Percentiles rank a stretch among this genome's conserved stretches.
These are phyloP conservation scores for Lobosporangium transversale DNA, from an alignment of 192 early-diverging fungal genomes.

Conservation along the genomic window DNA sequence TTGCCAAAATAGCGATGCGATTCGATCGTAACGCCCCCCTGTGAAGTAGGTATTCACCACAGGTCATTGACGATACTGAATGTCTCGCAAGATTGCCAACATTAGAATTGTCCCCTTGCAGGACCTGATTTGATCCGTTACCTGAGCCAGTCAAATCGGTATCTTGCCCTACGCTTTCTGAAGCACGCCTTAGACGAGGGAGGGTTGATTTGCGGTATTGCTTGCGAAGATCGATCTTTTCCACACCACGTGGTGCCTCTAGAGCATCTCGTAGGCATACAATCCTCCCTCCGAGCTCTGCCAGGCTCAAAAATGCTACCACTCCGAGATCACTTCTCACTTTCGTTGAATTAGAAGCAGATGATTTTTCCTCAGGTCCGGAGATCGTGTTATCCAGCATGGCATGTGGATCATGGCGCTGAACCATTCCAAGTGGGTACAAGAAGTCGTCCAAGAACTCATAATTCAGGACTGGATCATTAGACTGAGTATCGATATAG, in stretches of 20 bases:
- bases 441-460: constrained; percentile 46
- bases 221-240: constrained; percentile 29
- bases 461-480: constrained; percentile 16
- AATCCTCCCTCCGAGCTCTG: constrained; percentile 76
- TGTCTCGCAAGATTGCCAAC: constrained; percentile 7
- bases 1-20: constrained; percentile 64
- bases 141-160: background rate
- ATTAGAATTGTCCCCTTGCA: background rate
- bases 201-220: constrained; percentile 30
- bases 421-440: constrained; percentile 55
- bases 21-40: constrained; percentile 64
- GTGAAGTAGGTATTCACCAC: constrained; percentile 72
- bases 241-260: constrained; percentile 15
- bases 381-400: constrained; percentile 25
- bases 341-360: constrained; percentile 17
- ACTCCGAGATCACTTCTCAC: constrained; percentile 47
- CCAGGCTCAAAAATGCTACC: constrained; percentile 59
- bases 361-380: constrained; percentile 9
- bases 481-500: constrained; percentile 65
- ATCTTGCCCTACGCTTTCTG: constrained; percentile 5
- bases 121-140: background rate
- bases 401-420: constrained; percentile 60
- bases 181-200: background rate
- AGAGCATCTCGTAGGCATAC: constrained; percentile 68
- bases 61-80: constrained; percentile 17